A percentile compares a stretch with the other conserved stretches of the same genome.
phyloP scores from a whole-genome alignment of 768 basidiomycete genomes.

The Albatrellus ellisii region DNA sequence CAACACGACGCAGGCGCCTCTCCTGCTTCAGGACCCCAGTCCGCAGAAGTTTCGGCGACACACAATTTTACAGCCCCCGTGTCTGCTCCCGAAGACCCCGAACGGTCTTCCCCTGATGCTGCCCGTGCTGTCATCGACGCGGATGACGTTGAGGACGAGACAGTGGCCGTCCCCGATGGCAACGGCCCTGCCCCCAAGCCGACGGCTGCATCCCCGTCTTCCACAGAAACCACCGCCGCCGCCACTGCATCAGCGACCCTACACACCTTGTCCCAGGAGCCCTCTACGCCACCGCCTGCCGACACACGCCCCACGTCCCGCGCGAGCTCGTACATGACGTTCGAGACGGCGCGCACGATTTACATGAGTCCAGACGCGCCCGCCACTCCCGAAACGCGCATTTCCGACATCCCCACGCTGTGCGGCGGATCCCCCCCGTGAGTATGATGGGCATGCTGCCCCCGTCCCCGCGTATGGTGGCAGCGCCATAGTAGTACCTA shows the following conservation, averaged over 20 bases:
- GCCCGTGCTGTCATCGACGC: too few relatives aligned
- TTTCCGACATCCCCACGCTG: background rate
- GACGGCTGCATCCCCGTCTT: background rate
- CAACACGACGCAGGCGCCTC: background rate
- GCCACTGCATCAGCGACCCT: background rate
- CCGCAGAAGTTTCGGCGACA: too few relatives aligned
- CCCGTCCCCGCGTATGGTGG: too few relatives aligned
- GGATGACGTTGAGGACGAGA: too few relatives aligned
- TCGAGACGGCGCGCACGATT: background rate
- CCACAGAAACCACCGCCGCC: background rate
- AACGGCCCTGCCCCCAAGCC: background rate
- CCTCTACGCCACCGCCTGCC: background rate
- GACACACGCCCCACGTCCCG: constrained; percentile 3
- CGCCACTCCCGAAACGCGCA: background rate
- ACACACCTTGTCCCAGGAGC: background rate
- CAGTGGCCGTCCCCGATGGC: background rate
- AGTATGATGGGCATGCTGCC: too few relatives aligned
- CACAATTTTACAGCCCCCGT: too few relatives aligned
- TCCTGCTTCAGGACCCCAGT: too few relatives aligned
- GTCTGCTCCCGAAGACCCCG: too few relatives aligned
- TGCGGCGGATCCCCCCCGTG: background rate
- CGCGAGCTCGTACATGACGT: constrained; percentile 7
- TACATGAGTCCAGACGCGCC: background rate
- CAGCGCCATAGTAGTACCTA: too few relatives aligned
- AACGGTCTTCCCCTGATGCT: too few relatives aligned